These are phyloP conservation scores for Cylindrotheca fusiformis DNA, from an alignment of 108 stramenopile species.

Conservation along the genomic window DNA sequence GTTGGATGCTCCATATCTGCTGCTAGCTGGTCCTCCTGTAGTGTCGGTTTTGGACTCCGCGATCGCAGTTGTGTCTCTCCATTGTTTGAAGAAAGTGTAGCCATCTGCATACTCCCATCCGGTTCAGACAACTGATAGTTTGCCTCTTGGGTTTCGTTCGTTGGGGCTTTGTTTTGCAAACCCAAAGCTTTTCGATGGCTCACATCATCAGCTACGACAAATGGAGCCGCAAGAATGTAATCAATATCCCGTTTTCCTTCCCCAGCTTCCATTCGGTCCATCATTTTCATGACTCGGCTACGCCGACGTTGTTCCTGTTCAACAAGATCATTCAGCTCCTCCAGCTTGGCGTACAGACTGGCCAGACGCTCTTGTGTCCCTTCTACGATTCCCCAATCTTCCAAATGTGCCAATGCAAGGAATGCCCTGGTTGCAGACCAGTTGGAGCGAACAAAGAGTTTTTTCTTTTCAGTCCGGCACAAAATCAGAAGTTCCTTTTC, in stretches of 20 bases:
- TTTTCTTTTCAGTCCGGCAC: constrained; percentile 72
- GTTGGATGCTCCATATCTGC: too few relatives aligned
- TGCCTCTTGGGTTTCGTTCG: neutral
- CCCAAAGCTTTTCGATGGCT: constrained; percentile 39
- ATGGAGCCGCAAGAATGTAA: constrained; percentile 77
- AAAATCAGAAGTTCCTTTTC: constrained; percentile 76
- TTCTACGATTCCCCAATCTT: constrained; percentile 65
- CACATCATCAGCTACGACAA: constrained; percentile 43
- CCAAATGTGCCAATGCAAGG: constrained; percentile 50
- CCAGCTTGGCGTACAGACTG: constrained; percentile 59
- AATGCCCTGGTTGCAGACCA: constrained; percentile 33
- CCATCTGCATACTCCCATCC: neutral
- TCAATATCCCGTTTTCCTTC: constrained; percentile 83
- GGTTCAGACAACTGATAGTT: neutral
- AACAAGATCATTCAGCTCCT: constrained; percentile 69
- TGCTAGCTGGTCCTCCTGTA: neutral
- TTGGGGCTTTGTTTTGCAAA: neutral
- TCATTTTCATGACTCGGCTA: constrained; percentile 68
- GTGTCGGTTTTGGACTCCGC: constrained; percentile 1
- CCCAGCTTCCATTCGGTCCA: constrained; percentile 81
- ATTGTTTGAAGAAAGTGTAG: neutral
- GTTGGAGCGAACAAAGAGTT: constrained; percentile 46
- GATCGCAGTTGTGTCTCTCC: constrained; percentile 20
- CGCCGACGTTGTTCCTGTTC: constrained; percentile 74
- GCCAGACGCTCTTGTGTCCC: constrained; percentile 76